Evolutionary conservation across 441 rosid species (phyloP), one percentile per base, ranked within the genome.

Genomic region (Erodium moschatum): DNA sequence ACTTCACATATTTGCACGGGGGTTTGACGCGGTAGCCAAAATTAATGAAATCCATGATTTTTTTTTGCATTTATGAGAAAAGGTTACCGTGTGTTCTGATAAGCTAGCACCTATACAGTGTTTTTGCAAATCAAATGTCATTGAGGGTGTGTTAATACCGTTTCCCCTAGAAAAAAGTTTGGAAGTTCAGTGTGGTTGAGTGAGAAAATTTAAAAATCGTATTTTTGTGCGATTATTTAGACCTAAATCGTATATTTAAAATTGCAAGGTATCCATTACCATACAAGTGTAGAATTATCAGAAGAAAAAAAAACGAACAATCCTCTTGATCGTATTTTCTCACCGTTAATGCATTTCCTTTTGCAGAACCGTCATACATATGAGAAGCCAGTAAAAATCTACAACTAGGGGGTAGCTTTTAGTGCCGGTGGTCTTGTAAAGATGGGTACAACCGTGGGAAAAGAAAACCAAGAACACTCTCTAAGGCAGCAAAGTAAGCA

Each of bases 311-410:
- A 56, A 18, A 18, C 7, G 8, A 56, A 3, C 1, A 13, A 46
- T 2, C 52, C 1, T 12, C 56, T 6, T 38, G 44, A 7, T 38
- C 9, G 64, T 60, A 60, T 21, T 27, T 60, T 21, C 15, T 20
- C 64, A 60, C 21, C 11, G 31, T 27, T 60, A 24, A 21, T 12
- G 27, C 15, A 16, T 15, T 74, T 24, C 21, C 68, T 71, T 56
- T 76, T 82, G 81, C 85, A 87, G 92, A 84, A 83, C 68, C 92
- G 88, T 67, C 86, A 85, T 70, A 69, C 89, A 5, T 81, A 71
- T 12, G 87, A 84, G 81, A 87, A 84, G 80, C 83, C 92, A 9
- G 88, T 87, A 72, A 85, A 83, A 77, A 87, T 87, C 79, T 81
- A 78, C 81, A 81, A 81, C 67, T 85, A 77, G 85, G 67, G 65